Evolutionary conservation across 1,284 basidiomycete species (phyloP).

Genomic region (Leccinum griseonigrum): DNA sequence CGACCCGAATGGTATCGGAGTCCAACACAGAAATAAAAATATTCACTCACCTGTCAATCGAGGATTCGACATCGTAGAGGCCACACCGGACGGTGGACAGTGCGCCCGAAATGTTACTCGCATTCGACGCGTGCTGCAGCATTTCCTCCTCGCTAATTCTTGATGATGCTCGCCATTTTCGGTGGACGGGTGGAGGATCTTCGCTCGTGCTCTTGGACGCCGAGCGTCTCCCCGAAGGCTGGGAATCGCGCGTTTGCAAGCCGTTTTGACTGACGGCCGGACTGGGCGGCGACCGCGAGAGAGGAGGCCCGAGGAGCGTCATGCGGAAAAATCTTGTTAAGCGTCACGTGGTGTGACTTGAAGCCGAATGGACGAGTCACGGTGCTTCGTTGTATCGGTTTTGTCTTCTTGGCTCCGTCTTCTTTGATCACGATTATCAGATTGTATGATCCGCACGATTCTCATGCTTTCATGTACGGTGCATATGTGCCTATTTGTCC

Average conservation of each 20-base stretch:
- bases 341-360: not conserved
- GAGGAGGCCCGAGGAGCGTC: not conserved
- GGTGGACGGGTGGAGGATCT: slow-evolving; percentile 53
- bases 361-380: not conserved
- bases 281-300: slow-evolving; percentile 21
- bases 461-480: not conserved
- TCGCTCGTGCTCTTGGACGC: slow-evolving; percentile 54
- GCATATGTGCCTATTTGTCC: no score
- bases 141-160: slow-evolving; percentile 30
- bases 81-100: slow-evolving; percentile 58
- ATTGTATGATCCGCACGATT: not conserved
- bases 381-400: not conserved
- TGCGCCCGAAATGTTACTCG: slow-evolving; percentile 61
- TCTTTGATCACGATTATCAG: no score
- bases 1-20: not conserved
- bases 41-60: slow-evolving; percentile 63
- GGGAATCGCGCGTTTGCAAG: slow-evolving; percentile 59
- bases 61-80: slow-evolving; percentile 63
- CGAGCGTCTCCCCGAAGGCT: slow-evolving; percentile 61
- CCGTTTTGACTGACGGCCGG: slow-evolving; percentile 41
- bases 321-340: not conserved
- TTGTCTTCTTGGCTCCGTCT: not conserved
- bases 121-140: slow-evolving; percentile 68
- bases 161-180: slow-evolving; percentile 46
- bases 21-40: not conserved